Evolutionary conservation across 2,329 filamentous ascomycete species (phyloP).

Genomic region (Cercospora zeae-maydis): DNA sequence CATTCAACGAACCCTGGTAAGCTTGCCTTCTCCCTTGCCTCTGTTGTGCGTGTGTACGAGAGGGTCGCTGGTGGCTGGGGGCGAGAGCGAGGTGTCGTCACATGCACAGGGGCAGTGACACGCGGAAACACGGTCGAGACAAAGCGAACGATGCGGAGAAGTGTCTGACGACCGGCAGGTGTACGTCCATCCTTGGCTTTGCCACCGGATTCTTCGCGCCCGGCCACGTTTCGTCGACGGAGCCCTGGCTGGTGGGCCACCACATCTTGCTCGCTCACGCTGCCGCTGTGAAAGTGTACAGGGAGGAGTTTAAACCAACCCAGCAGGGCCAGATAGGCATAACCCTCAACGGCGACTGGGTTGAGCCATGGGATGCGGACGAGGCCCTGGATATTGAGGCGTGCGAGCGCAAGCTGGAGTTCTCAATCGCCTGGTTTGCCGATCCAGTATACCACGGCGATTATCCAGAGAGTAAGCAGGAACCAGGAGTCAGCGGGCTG

Average conservation of each 20-base stretch:
- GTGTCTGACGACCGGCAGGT: slow-evolving; percentile 1
- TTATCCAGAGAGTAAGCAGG: slow-evolving; percentile 64
- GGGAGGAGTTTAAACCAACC: slow-evolving; percentile 72
- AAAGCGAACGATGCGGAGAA: neutral
- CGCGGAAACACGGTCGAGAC: neutral
- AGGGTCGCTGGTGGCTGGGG: no score
- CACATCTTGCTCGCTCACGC: slow-evolving; percentile 77
- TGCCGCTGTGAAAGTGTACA: slow-evolving; percentile 74
- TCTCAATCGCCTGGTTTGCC: slow-evolving; percentile 82
- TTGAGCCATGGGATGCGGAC: slow-evolving; percentile 74
- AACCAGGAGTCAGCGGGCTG: slow-evolving; percentile 3
- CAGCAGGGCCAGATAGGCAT: slow-evolving; percentile 78
- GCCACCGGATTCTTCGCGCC: slow-evolving; percentile 74
- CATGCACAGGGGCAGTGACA: no score
- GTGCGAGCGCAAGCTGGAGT: slow-evolving; percentile 77
- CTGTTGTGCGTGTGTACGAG: neutral
- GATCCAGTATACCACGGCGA: slow-evolving; percentile 82
- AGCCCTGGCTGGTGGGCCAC: slow-evolving; percentile 81
- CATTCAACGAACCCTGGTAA: slow-evolving; percentile 55
- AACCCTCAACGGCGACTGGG: slow-evolving; percentile 71
- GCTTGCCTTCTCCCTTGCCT: neutral
- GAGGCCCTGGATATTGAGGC: slow-evolving; percentile 74
- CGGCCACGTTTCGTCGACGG: slow-evolving; percentile 70
- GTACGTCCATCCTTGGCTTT: slow-evolving; percentile 64
- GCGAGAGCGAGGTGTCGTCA: no score